These are phyloP conservation scores for Pulveroboletus frians DNA, from an alignment of 768 basidiomycete genomes.

Conservation along the genomic window DNA sequence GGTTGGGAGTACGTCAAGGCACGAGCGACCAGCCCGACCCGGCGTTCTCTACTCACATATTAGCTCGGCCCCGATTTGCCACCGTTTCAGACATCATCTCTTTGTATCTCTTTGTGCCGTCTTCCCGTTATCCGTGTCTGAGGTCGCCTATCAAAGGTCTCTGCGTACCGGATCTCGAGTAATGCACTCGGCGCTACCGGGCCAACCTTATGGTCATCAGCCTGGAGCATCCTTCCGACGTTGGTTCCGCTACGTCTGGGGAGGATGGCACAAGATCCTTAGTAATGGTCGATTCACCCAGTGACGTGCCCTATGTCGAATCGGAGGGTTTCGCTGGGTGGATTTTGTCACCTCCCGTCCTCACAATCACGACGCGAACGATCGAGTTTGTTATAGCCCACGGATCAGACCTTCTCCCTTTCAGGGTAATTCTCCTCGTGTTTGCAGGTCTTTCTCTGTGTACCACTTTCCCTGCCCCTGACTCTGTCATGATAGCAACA, in stretches of 20 bases:
- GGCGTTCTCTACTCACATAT: background rate
- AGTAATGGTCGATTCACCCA: background rate
- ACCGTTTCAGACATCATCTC: background rate
- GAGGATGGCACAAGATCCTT: constrained; percentile 1
- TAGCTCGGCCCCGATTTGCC: background rate
- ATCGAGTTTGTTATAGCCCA: constrained; percentile 30
- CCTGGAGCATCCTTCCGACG: background rate
- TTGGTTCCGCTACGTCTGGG: background rate
- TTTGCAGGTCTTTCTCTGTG: constrained; percentile 59
- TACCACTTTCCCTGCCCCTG: constrained; percentile 55
- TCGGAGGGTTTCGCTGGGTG: constrained; percentile 1
- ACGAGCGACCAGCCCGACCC: background rate
- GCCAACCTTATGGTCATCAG: background rate
- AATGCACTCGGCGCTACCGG: background rate
- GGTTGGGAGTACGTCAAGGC: constrained; percentile 8
- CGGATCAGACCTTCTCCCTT: constrained; percentile 71
- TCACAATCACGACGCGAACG: constrained; percentile 1
- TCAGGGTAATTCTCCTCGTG: constrained; percentile 56
- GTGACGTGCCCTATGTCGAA: background rate
- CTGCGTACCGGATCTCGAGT: background rate
- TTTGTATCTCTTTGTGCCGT: background rate
- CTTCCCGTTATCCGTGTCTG: background rate
- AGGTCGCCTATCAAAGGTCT: background rate
- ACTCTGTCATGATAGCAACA: constrained; percentile 71
- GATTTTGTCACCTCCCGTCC: constrained; percentile 2